These are phyloP conservation scores for Pichia eremophila DNA, from an alignment of 805 yeast species.

Conservation along the genomic window DNA sequence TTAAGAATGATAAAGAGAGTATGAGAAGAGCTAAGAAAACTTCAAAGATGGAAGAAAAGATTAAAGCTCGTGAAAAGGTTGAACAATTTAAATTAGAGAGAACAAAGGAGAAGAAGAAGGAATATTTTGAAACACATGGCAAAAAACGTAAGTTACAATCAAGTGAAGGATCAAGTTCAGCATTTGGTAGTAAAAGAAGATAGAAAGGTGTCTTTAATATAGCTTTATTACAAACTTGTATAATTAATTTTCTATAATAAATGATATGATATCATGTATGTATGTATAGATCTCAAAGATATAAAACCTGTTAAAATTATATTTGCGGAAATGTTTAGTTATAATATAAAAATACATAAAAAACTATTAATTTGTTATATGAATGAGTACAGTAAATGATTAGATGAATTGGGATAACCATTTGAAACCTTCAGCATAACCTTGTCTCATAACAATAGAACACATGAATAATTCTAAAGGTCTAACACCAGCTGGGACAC, in stretches of 20 bases:
- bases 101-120: constrained; percentile 80
- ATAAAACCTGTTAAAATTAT: too few relatives aligned
- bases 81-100: constrained; percentile 65
- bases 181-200: constrained; percentile 22
- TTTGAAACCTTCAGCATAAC: constrained; percentile 96
- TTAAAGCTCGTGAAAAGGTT: constrained; percentile 65
- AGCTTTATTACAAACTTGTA: background rate
- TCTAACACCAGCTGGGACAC: constrained; percentile 60
- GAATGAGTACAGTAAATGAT: constrained; percentile 1
- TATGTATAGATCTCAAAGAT: too few relatives aligned
- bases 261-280: too few relatives aligned
- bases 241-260: too few relatives aligned
- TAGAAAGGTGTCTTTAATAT: background rate
- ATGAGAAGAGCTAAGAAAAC: constrained; percentile 65
- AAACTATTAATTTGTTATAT: background rate
- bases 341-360: too few relatives aligned
- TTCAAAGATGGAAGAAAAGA: constrained; percentile 64
- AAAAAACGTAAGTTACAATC: constrained; percentile 44
- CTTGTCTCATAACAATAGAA: constrained; percentile 96
- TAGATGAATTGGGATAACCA: constrained; percentile 96
- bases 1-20: constrained; percentile 76
- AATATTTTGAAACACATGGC: constrained; percentile 65
- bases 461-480: constrained; percentile 97
- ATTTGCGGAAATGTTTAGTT: too few relatives aligned
- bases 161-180: constrained; percentile 18